These are phyloP conservation scores for Tarenaya hassleriana DNA, from an alignment of 345 rosid genomes.

Conservation along the genomic window DNA sequence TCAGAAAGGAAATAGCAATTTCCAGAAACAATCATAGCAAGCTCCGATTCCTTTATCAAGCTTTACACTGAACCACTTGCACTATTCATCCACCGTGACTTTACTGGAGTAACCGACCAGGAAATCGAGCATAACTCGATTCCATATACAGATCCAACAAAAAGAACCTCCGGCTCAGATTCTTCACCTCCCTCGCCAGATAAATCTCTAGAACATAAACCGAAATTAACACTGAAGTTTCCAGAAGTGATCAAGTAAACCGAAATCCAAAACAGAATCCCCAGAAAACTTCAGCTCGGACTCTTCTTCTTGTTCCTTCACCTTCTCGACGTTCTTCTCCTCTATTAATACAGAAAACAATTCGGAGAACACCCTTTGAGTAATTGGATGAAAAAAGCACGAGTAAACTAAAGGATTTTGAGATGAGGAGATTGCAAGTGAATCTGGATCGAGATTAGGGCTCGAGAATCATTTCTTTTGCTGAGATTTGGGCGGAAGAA, in stretches of 20 bases:
- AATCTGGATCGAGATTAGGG: slow-evolving; percentile 16
- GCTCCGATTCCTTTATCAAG: slow-evolving; percentile 1
- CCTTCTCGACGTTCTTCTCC: no score
- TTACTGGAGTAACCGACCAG: neutral
- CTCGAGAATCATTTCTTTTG: neutral
- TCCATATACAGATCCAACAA: neutral
- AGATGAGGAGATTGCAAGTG: neutral
- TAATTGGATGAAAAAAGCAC: no score
- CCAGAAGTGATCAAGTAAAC: slow-evolving; percentile 12
- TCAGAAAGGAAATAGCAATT: neutral
- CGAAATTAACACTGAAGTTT: neutral
- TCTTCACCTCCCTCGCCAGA: slow-evolving; percentile 10
- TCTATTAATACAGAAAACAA: no score
- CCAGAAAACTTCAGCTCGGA: neutral
- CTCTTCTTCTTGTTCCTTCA: no score
- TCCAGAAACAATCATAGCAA: slow-evolving; percentile 15
- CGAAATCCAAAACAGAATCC: slow-evolving; percentile 13
- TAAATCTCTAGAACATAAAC: neutral
- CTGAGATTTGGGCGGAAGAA: slow-evolving; percentile 30
- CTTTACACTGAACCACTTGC: neutral
- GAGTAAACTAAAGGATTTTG: no score
- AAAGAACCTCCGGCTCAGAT: neutral
- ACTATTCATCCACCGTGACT: slow-evolving; percentile 9
- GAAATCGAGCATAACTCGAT: neutral
- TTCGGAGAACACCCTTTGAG: no score